A percentile compares a stretch with the other conserved stretches of the same genome.
These are phyloP conservation scores for Trichoderma sp. DNA, from an alignment of 2,329 filamentous ascomycete genomes.

Conservation along the genomic window DNA sequence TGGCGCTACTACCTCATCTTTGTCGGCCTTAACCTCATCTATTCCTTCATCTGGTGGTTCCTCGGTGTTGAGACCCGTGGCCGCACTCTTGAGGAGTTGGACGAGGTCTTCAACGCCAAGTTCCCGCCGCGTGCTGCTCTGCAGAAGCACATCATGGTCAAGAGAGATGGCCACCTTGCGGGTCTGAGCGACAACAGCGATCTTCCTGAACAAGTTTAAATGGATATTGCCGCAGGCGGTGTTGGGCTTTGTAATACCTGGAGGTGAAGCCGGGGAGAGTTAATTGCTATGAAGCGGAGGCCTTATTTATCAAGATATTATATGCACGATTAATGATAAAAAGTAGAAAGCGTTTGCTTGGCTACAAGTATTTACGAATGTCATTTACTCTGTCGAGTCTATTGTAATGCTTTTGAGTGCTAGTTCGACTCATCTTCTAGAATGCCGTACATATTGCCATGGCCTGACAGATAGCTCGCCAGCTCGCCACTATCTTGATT, in stretches of 20 bases:
- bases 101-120: constrained; percentile 42
- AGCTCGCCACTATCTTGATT: constrained; percentile 22
- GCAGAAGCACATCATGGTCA: constrained; percentile 34
- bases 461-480: constrained; percentile 37
- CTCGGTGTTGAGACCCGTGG: constrained; percentile 36
- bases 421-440: not conserved
- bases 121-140: constrained; percentile 42
- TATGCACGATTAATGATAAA: constrained; percentile 8
- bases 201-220: not conserved
- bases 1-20: constrained; percentile 37
- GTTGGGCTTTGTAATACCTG: not conserved
- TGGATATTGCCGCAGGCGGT: not conserved
- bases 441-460: constrained; percentile 39
- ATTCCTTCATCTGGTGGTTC: constrained; percentile 32
- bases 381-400: not conserved
- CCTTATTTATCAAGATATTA: not conserved
- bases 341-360: not conserved
- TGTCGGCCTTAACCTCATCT: constrained; percentile 36
- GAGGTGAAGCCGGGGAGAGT: not conserved
- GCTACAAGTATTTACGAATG: not conserved
- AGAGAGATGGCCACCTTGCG: constrained; percentile 28
- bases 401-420: not conserved
- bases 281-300: not conserved
- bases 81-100: constrained; percentile 46
- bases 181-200: constrained; percentile 14